Percentiles rank a stretch among this genome's conserved stretches.
Conservation (phyloP, 164 flowering plant species). For the Malania oleifera region DNA sequence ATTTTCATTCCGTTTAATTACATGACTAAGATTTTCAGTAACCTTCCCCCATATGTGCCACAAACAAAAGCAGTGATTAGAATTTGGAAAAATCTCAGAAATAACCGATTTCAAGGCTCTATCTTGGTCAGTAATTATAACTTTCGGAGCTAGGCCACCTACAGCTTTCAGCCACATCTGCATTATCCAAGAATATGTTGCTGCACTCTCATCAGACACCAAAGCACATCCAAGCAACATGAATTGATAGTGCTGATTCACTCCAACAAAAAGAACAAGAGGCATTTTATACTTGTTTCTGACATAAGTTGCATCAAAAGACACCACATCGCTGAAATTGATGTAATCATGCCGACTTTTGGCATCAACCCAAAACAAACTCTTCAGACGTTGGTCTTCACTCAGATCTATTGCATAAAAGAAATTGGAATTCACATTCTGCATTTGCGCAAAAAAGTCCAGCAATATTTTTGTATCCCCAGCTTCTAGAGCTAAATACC, state of each 20-base stretch:
- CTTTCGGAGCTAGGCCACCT: slow-evolving; percentile 18
- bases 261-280: slow-evolving; percentile 21
- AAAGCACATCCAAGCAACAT: slow-evolving; percentile 25
- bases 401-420: slow-evolving; percentile 22
- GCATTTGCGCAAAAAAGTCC: slow-evolving; percentile 16
- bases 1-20: slow-evolving; percentile 19
- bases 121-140: slow-evolving; percentile 18
- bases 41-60: slow-evolving; percentile 20
- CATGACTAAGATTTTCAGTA: slow-evolving; percentile 15
- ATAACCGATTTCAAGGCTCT: slow-evolving; percentile 8
- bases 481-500: slow-evolving; percentile 10
- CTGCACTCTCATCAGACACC: slow-evolving; percentile 15
- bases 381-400: slow-evolving; percentile 18
- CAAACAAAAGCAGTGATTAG: slow-evolving; percentile 16
- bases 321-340: slow-evolving; percentile 21
- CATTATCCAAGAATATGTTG: slow-evolving; percentile 22
- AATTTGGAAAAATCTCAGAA: slow-evolving; percentile 18
- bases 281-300: slow-evolving; percentile 23
- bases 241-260: slow-evolving; percentile 24
- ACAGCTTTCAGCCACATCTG: slow-evolving; percentile 21
- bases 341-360: slow-evolving; percentile 23
- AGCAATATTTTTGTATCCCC: slow-evolving; percentile 10
- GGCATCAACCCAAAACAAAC: slow-evolving; percentile 23
- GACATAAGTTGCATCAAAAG: slow-evolving; percentile 18
- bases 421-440: slow-evolving; percentile 20